Percentiles rank a stretch among this genome's conserved stretches.
phyloP scores from a whole-genome alignment of 306 rosid species.

The Gleditsia sinensis region DNA sequence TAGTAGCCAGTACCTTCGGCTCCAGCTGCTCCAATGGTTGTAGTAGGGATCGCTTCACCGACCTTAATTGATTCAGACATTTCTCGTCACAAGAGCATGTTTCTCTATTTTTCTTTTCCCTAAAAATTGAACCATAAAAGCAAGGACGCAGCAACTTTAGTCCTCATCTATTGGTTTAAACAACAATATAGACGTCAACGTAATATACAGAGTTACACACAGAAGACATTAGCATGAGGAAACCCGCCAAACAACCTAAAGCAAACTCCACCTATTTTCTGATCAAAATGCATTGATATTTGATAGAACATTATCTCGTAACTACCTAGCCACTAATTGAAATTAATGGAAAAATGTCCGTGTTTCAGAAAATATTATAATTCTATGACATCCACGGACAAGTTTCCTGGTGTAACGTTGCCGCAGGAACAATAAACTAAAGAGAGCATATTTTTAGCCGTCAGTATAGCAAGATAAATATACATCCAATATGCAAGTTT shows the following conservation, averaged over 20 bases:
- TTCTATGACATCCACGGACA: background rate
- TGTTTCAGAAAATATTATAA: background rate
- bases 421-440: background rate
- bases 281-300: constrained; percentile 3
- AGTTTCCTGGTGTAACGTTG: background rate
- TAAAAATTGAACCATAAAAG: constrained; percentile 10
- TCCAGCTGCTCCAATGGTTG: background rate
- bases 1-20: background rate
- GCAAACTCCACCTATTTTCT: background rate
- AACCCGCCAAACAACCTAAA: background rate
- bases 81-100: background rate
- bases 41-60: background rate
- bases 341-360: background rate
- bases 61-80: background rate
- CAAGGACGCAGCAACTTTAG: too few relatives aligned
- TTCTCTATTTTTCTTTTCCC: constrained; percentile 29
- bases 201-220: too few relatives aligned
- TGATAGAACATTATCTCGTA: background rate
- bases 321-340: background rate
- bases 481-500: background rate
- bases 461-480: background rate
- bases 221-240: background rate
- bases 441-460: background rate
- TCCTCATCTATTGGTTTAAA: too few relatives aligned
- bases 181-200: too few relatives aligned